A percentile compares a stretch with the other conserved stretches of the same genome.
These are phyloP conservation scores for Lasiosphaeria ovina DNA, from an alignment of 495 filamentous ascomycete species.

Conservation along the genomic window DNA sequence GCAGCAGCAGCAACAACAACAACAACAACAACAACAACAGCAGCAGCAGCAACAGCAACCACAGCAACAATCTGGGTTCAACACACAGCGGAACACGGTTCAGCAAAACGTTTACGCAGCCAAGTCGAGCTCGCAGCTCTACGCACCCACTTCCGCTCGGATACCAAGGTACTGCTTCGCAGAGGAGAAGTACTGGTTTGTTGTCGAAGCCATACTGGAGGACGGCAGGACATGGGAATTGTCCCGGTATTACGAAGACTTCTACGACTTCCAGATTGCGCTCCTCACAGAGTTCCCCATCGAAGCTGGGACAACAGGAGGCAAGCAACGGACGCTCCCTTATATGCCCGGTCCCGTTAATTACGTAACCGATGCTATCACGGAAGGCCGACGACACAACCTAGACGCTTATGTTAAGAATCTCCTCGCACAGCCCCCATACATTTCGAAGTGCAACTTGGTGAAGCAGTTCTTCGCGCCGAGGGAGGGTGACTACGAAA, in stretches of 20 bases:
- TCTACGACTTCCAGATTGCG: conserved; percentile 97
- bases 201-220: conserved; percentile 87
- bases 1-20: conserved; percentile 33
- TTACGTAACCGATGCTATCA: conserved; percentile 96
- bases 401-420: conserved; percentile 94
- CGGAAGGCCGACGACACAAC: conserved; percentile 85
- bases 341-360: conserved; percentile 99
- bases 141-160: conserved; percentile 64
- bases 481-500: conserved; percentile 86
- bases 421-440: conserved; percentile 73
- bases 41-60: conserved; percentile 28
- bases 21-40: conserved; percentile 21
- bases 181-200: conserved; percentile 98
- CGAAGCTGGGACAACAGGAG: conserved; percentile 80
- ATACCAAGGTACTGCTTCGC: conserved; percentile 95
- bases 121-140: conserved; percentile 45
- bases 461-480: conserved; percentile 90
- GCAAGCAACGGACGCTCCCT: conserved; percentile 77
- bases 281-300: conserved; percentile 90
- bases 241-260: conserved; percentile 93
- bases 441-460: conserved; percentile 78
- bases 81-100: conserved; percentile 18
- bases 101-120: conserved; percentile 36
- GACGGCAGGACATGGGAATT: conserved; percentile 91
- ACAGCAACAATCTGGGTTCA: conserved; percentile 24